Percentiles rank a stretch among this genome's conserved stretches.
These are phyloP conservation scores for Pythium guiyangense DNA, from an alignment of 352 stramenopile species.

Conservation along the genomic window DNA sequence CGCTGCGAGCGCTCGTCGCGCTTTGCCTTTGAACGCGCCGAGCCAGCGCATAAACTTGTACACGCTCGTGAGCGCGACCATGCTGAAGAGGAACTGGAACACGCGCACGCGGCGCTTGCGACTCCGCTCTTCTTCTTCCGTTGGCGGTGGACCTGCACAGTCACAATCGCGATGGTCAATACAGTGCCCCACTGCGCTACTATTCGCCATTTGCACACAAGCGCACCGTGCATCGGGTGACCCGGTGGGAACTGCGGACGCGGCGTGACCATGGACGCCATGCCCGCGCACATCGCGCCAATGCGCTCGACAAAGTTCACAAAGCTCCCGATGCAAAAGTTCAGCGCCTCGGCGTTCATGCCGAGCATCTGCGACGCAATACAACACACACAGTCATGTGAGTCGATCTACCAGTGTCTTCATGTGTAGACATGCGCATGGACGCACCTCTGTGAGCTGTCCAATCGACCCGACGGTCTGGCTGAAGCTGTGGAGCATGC, in stretches of 20 bases:
- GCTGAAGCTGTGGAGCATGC: constrained; percentile 64
- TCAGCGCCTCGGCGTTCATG: constrained; percentile 72
- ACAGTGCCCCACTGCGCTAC: too few relatives aligned
- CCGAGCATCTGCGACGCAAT: constrained; percentile 64
- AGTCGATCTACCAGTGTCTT: background rate
- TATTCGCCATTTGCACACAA: background rate
- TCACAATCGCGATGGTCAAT: background rate
- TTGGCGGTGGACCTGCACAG: constrained; percentile 38
- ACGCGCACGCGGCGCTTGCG: constrained; percentile 65
- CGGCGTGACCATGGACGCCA: constrained; percentile 64
- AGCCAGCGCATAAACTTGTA: constrained; percentile 66
- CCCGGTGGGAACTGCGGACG: constrained; percentile 58
- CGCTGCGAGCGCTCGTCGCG: constrained; percentile 23
- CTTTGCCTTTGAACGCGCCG: constrained; percentile 31
- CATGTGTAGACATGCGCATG: background rate
- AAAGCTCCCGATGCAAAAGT: constrained; percentile 79
- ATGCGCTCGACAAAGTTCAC: constrained; percentile 83
- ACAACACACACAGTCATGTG: background rate
- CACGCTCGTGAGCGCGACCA: constrained; percentile 39
- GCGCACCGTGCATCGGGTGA: constrained; percentile 73
- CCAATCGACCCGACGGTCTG: constrained; percentile 70
- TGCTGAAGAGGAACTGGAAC: constrained; percentile 75
- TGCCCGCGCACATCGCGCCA: constrained; percentile 64
- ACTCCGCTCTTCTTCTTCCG: constrained; percentile 72
- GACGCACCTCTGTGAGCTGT: constrained; percentile 60